These are phyloP conservation scores for Gillenia trifoliata DNA, from an alignment of 306 rosid species.

Conservation along the genomic window DNA sequence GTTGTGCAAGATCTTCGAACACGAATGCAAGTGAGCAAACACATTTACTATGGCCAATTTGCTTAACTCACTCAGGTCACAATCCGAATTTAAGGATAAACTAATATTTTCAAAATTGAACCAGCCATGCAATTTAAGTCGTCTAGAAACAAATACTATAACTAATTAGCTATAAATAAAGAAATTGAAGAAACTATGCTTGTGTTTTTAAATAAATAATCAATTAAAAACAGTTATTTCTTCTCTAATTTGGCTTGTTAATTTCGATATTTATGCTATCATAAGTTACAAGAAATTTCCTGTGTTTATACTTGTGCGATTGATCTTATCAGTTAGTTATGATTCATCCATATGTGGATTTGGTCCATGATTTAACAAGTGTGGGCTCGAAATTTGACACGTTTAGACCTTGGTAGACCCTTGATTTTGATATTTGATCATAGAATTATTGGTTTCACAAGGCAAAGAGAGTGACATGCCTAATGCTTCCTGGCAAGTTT, in stretches of 20 bases:
- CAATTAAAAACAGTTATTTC: too few species aligned
- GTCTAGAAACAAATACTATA: too few species aligned
- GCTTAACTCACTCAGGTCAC: too few species aligned
- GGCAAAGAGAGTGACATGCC: neutral
- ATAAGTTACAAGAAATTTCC: too few species aligned
- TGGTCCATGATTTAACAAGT: neutral
- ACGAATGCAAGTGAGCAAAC: neutral
- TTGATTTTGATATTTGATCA: neutral
- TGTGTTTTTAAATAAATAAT: neutral
- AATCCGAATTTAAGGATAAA: too few species aligned
- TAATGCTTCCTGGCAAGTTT: neutral
- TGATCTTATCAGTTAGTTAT: neutral
- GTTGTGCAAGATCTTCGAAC: too few species aligned
- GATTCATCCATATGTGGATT: neutral
- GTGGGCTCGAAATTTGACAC: neutral
- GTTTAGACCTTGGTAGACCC: neutral
- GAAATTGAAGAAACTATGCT: too few species aligned
- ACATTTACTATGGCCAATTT: accelerated
- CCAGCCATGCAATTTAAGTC: too few species aligned
- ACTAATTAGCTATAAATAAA: too few species aligned
- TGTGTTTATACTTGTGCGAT: neutral
- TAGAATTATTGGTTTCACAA: neutral
- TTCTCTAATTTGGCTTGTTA: neutral
- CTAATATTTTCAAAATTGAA: too few species aligned
- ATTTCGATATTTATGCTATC: neutral